Conservation (phyloP, 164 flowering plant genomes). For the Umbilicus rupestris region DNA sequence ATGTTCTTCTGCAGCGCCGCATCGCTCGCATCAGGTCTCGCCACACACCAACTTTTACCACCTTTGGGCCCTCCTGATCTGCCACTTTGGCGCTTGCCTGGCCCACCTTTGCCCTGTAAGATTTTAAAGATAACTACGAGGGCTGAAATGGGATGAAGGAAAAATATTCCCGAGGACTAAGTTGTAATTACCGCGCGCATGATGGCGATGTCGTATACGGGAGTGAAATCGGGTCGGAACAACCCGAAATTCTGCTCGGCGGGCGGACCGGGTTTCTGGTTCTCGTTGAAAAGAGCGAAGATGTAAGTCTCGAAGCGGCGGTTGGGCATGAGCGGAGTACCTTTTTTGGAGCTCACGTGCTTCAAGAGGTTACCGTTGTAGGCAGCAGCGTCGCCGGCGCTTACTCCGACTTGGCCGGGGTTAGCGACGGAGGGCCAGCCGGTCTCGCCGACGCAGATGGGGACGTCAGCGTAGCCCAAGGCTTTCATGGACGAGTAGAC, state of each 20-base stretch:
- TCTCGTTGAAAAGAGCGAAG: slow-evolving; percentile 16
- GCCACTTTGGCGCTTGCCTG: no score
- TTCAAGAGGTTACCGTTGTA: slow-evolving; percentile 25
- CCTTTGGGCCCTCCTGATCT: background rate
- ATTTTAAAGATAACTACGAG: no score
- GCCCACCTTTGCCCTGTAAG: no score
- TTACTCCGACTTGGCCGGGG: slow-evolving; percentile 13
- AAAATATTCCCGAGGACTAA: no score
- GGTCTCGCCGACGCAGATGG: slow-evolving; percentile 9
- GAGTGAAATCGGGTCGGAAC: slow-evolving; percentile 28
- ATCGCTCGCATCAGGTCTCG: slow-evolving; percentile 21
- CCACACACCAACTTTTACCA: slow-evolving; percentile 30
- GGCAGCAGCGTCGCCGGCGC: slow-evolving; percentile 20
- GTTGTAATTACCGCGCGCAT: slow-evolving; percentile 3
- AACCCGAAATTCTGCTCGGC: no score
- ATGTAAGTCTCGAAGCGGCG: slow-evolving; percentile 28
- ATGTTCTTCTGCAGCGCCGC: slow-evolving; percentile 29
- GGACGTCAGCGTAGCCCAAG: slow-evolving; percentile 31
- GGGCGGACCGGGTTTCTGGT: no score
- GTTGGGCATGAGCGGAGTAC: slow-evolving; percentile 53
- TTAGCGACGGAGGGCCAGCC: slow-evolving; percentile 37
- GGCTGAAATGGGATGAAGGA: no score
- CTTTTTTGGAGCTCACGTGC: slow-evolving; percentile 19
- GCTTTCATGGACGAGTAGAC: slow-evolving; percentile 35
- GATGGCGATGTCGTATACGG: slow-evolving; percentile 29